Evolutionary conservation across 495 filamentous ascomycete species (phyloP).

Genomic region (Penicillium riverlandense): DNA sequence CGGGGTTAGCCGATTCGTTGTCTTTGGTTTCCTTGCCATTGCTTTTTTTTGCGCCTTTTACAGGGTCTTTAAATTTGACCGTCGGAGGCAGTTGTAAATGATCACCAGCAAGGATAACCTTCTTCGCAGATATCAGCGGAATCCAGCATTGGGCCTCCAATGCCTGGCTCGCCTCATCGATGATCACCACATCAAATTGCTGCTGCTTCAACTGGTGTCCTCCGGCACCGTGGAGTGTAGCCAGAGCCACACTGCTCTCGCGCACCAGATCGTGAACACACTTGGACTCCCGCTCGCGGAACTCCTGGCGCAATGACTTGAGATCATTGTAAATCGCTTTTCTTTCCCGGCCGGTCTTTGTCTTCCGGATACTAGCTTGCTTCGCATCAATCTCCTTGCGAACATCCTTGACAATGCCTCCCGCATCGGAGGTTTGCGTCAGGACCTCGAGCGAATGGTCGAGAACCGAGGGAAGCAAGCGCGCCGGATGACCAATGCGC

Average conservation of each 20-base stretch:
- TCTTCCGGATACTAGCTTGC: constrained; percentile 82
- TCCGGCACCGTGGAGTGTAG: constrained; percentile 89
- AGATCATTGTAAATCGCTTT: constrained; percentile 79
- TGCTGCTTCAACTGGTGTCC: constrained; percentile 75
- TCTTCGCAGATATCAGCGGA: constrained; percentile 70
- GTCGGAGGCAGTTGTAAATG: constrained; percentile 93
- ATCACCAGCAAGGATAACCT: constrained; percentile 88
- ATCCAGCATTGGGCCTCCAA: constrained; percentile 98
- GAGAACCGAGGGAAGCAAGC: constrained; percentile 81
- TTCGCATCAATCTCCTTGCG: constrained; percentile 90
- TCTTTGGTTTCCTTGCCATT: constrained; percentile 10
- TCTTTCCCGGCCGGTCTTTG: constrained; percentile 70
- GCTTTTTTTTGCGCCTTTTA: constrained; percentile 14
- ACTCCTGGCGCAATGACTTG: constrained; percentile 81
- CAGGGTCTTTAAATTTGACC: constrained; percentile 59
- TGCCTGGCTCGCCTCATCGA: constrained; percentile 94
- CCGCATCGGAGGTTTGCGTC: constrained; percentile 87
- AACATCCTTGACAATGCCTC: constrained; percentile 83
- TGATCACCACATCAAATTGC: constrained; percentile 86
- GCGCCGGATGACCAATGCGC: constrained; percentile 86
- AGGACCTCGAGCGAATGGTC: constrained; percentile 86
- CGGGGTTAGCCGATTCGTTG: constrained; percentile 2
- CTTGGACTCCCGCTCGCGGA: constrained; percentile 70
- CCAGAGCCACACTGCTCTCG: constrained; percentile 78
- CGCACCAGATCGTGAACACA: constrained; percentile 71